Base-by-base conservation (phyloP, 208 protist genomes). In the Wallacemonas sp. region DNA sequence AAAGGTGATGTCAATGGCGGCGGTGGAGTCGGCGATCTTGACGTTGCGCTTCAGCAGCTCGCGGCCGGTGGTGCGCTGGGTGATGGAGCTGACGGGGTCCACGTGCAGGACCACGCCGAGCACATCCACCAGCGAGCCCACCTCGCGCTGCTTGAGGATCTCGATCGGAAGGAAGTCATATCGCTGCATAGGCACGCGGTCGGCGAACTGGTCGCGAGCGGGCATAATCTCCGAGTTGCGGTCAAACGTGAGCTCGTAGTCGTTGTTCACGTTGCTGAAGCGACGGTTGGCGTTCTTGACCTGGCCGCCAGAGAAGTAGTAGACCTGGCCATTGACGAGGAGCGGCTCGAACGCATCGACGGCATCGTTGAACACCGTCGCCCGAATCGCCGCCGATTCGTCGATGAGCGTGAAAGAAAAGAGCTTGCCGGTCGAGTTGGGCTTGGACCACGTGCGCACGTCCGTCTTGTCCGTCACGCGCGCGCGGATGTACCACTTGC, bases 221-320 rank as follows among this genome's bases (percentile, higher is more conserved):
- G 82, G 73, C 26, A 87, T 82, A 33, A 97, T 92, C 75, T 94
- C 86, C 57, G 80, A 82, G 29, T 67, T 65, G 45, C 75, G 76
- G 70, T 97, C 91, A 67, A 97, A 94, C 10, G 87, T 92, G 25
- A 97, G 75, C 79, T 97, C 93, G 74, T 97, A 97, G 72, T 97
- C 91, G 68, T 96, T 95, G 76, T 94, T 95, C 23, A 97, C 89
- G 65, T 95, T 95, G 68, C 87, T 95, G 64, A 95, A 97, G 45
- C 81, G 79, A 14, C 86, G 84, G 67, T 96, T 95, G 20, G 93
- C 93, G 74, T 92, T 95, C 78, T 97, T 97, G 23, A 97, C 89
- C 72, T 94, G 86, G 20, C 86, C 91, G n/a, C 91, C 86, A 50
- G 84, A 89, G 73, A 97, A 94, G 82, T 92, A 95, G 76, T 94